Percentiles rank a stretch among this genome's conserved stretches.
Evolutionary conservation across 2,329 filamentous ascomycete species (phyloP).

Genomic region (Ceratocystis destructans): DNA sequence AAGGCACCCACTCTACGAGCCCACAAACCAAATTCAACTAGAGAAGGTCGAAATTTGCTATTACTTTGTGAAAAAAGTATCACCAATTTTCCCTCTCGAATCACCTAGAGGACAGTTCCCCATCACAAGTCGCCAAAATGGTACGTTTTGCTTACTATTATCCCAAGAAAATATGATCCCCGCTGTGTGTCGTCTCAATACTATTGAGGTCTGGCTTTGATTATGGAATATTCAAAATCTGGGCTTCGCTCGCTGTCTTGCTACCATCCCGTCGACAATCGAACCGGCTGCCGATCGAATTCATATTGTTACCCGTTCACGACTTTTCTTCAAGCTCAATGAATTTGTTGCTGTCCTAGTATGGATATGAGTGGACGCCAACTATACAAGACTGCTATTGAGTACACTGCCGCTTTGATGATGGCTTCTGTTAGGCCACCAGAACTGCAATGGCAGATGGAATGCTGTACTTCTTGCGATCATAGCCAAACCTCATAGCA

Average conservation of each 20-base stretch:
- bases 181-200: not conserved
- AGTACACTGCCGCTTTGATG: not conserved
- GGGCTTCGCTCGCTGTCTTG: not conserved
- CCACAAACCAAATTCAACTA: conserved; percentile 34
- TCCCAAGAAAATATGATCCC: conserved; percentile 11
- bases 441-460: not conserved
- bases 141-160: conserved; percentile 27
- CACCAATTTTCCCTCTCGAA: conserved; percentile 31
- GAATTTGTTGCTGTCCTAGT: not conserved
- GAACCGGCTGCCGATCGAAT: conserved; percentile 7
- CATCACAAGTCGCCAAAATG: conserved; percentile 36
- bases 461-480: not conserved
- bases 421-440: not conserved
- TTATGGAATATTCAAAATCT: not conserved
- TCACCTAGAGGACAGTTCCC: conserved; percentile 32
- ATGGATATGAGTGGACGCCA: not conserved
- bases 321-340: not conserved
- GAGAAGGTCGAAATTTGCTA: conserved; percentile 31
- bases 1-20: conserved; percentile 30
- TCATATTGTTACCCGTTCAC: too few species aligned
- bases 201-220: conserved; percentile 7
- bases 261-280: not conserved
- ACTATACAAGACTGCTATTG: not conserved
- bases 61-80: conserved; percentile 22
- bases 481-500: conserved; percentile 17